A percentile compares a stretch with the other conserved stretches of the same genome.
phyloP scores from a whole-genome alignment of 1,139 yeast genomes.

The Suhomyces bribrorum region DNA sequence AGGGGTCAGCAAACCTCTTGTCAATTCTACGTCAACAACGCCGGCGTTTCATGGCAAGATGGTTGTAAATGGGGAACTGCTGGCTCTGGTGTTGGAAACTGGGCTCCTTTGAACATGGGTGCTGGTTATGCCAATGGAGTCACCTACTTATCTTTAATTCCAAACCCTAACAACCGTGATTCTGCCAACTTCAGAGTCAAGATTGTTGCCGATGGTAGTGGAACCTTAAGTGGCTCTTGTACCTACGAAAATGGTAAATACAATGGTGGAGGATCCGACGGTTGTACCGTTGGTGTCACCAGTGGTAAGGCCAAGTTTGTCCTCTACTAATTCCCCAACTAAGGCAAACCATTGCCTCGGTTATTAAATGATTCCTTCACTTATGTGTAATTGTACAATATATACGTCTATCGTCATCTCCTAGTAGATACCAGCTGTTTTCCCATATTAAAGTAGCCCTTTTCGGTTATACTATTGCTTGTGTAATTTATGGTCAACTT shows the following conservation, averaged over 20 bases:
- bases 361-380: not conserved
- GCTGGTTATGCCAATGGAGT: constrained; percentile 81
- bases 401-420: not conserved
- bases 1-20: constrained; percentile 81
- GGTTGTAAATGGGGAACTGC: constrained; percentile 92
- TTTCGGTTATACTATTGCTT: too few relatives aligned
- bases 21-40: constrained; percentile 95
- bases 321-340: constrained; percentile 39
- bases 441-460: too few relatives aligned
- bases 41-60: constrained; percentile 84
- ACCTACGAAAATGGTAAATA: constrained; percentile 75
- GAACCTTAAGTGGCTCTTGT: constrained; percentile 74
- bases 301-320: constrained; percentile 77
- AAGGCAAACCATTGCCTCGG: not conserved
- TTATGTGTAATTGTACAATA: not conserved
- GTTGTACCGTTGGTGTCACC: constrained; percentile 92
- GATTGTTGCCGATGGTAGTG: constrained; percentile 65
- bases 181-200: constrained; percentile 84
- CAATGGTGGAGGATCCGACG: constrained; percentile 69
- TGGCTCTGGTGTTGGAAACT: constrained; percentile 88
- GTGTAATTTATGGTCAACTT: too few relatives aligned
- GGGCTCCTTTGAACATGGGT: constrained; percentile 97
- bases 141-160: constrained; percentile 87
- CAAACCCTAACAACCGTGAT: constrained; percentile 84
- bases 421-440: too few relatives aligned